phyloP scores from a whole-genome alignment of 164 flowering plant species.

The Litsea cubeba region DNA sequence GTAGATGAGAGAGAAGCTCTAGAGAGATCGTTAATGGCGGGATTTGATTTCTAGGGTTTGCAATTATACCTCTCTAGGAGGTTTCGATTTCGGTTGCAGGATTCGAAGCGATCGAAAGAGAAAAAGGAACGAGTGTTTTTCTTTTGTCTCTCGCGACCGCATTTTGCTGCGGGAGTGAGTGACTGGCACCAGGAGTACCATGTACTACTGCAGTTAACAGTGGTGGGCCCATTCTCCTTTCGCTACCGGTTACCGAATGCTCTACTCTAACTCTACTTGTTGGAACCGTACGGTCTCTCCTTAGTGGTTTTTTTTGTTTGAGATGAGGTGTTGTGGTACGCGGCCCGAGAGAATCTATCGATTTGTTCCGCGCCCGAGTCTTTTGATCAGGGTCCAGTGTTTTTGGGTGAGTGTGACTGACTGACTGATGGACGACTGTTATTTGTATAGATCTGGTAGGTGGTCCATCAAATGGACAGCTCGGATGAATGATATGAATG shows the following conservation, averaged over 20 bases:
- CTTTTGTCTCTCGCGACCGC: background rate
- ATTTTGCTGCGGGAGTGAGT: constrained; percentile 6
- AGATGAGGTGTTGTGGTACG: background rate
- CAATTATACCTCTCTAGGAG: background rate
- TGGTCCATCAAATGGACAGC: too few species aligned
- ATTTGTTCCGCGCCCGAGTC: background rate
- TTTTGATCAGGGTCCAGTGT: background rate
- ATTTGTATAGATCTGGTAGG: too few species aligned
- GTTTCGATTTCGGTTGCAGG: background rate
- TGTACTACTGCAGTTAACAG: too few species aligned
- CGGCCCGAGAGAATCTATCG: background rate
- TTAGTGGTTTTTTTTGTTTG: background rate
- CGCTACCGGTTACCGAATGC: background rate
- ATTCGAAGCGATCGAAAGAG: background rate
- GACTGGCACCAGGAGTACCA: background rate
- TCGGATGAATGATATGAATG: too few species aligned
- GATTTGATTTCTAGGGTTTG: constrained; percentile 4
- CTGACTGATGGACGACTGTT: too few species aligned
- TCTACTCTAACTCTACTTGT: too few species aligned
- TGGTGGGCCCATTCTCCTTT: background rate
- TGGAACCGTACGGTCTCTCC: background rate
- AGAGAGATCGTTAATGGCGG: background rate
- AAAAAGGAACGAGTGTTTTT: background rate
- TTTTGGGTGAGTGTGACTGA: too few species aligned
- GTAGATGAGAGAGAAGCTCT: background rate